Evolutionary conservation across 2,329 filamentous ascomycete species (phyloP).

Genomic region (Fusarium nematophilum): DNA sequence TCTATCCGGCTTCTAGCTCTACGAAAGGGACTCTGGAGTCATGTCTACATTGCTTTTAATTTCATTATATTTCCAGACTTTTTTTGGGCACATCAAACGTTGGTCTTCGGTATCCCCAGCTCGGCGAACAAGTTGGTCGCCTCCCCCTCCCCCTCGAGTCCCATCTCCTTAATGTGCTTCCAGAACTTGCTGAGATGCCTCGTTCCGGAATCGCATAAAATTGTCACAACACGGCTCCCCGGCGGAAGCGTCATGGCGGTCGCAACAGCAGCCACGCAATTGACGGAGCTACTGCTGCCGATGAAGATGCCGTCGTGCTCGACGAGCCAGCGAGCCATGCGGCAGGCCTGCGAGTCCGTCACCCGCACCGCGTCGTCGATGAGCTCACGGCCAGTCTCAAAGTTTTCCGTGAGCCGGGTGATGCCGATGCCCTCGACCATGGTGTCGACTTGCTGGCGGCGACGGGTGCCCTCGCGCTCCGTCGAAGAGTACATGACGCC

Average conservation of each 20-base stretch:
- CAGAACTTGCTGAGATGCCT: conserved; percentile 88
- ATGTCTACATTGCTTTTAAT: conserved; percentile 3
- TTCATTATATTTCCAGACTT: conserved; percentile 13
- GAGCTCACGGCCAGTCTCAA: conserved; percentile 85
- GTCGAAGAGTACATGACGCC: conserved; percentile 95
- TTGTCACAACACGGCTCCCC: conserved; percentile 78
- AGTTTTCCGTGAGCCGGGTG: conserved; percentile 93
- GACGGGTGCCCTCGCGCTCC: conserved; percentile 89
- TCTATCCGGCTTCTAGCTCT: not conserved
- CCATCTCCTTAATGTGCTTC: conserved; percentile 76
- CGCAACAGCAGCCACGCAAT: conserved; percentile 84
- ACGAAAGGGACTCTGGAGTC: not conserved
- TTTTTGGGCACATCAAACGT: too few species aligned
- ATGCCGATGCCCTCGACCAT: conserved; percentile 97
- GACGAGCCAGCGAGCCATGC: conserved; percentile 96
- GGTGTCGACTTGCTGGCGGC: conserved; percentile 91
- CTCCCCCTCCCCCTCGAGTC: conserved; percentile 62
- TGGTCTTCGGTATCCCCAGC: conserved; percentile 55
- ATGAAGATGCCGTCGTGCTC: conserved; percentile 96
- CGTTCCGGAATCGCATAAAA: conserved; percentile 87
- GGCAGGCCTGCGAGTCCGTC: conserved; percentile 86
- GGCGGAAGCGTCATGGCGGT: conserved; percentile 72
- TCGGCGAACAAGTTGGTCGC: conserved; percentile 61
- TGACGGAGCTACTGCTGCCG: conserved; percentile 96
- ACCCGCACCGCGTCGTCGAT: conserved; percentile 93